phyloP scores from a whole-genome alignment of 2,329 filamentous ascomycete species.

The Colletotrichum neosansevieriae region DNA sequence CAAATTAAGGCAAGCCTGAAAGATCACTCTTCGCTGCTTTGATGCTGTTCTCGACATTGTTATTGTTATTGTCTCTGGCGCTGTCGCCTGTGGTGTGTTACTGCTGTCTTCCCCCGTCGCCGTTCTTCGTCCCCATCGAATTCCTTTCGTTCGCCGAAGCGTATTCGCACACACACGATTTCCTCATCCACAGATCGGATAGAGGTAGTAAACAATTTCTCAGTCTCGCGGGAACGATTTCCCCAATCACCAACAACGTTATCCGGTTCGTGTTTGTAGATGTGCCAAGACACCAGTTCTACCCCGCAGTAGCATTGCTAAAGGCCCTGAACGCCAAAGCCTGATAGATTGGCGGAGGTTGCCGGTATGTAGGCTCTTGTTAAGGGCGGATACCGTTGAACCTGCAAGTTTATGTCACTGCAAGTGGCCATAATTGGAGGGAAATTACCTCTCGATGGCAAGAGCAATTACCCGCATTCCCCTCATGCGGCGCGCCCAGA shows the following conservation, averaged over 20 bases:
- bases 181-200: no score
- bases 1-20: no score
- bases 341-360: conserved; percentile 5
- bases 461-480: neutral
- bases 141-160: no score
- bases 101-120: no score
- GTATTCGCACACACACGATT: no score
- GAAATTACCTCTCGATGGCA: neutral
- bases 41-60: no score
- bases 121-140: no score
- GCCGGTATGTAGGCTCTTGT: neutral
- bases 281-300: conserved; percentile 7
- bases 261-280: neutral
- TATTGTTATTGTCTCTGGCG: no score
- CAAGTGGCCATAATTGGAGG: conserved; percentile 21
- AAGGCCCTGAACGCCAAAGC: neutral
- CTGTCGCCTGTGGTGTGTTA: no score
- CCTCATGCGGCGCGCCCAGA: conserved; percentile 3
- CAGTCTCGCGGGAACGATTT: neutral
- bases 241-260: neutral
- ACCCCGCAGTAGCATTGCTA: conserved; percentile 32
- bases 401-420: conserved; percentile 14
- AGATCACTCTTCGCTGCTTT: no score
- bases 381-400: neutral
- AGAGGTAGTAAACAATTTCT: no score